Base-by-base conservation (phyloP, 1,284 basidiomycete genomes). In the Apiotrichum sp. region DNA sequence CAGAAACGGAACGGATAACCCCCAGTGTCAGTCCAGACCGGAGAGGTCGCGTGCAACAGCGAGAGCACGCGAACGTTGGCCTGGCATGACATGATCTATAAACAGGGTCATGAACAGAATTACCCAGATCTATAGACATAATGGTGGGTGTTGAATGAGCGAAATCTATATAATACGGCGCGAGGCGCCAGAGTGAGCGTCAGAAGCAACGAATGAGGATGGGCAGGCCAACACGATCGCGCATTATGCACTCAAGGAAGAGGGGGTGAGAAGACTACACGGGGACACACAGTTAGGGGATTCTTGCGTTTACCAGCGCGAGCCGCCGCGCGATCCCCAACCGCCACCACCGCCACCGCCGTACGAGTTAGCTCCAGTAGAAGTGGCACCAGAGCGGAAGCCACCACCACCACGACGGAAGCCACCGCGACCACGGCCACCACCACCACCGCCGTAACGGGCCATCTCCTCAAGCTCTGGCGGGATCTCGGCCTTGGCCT, bases 391-490 rank as follows among this genome's bases (percentile, higher is more conserved):
- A 3, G 61, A 55, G 39, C 65, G 62, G 57, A 57, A 61, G 14
- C 74, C 62, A 38, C 76, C 67, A 50, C 72, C 70, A 50, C 76
- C 66, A 32, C 72, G 63, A 36, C 87, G 56, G 78, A 73, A 66
- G 76, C 73, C 55, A 64, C 66, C 48, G 73, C 78, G 56, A 53
- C 75, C 59, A 50, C 74, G 62, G 43, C 76, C 74, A 48, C 77
- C 75, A 36, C 78, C 75, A n/a, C 78, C 73, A 47, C 89, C 87
- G 56, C 88, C 84, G 74, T 86, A 95, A 79, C 85, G 85, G 3
- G 82, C 83, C 91, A 98, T 96, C 78, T 98, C 89, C 73, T 93
- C 88, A 3, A 98, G 81, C 73, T 95, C 90, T 53, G 88, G 83
- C 29, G 95, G 92, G 32, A 98, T 81, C 50, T 82, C 80, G 36